Evolutionary conservation across 331 rosid species (phyloP), one percentile per base, ranked within the genome.

Genomic region (Malus hybrid): DNA sequence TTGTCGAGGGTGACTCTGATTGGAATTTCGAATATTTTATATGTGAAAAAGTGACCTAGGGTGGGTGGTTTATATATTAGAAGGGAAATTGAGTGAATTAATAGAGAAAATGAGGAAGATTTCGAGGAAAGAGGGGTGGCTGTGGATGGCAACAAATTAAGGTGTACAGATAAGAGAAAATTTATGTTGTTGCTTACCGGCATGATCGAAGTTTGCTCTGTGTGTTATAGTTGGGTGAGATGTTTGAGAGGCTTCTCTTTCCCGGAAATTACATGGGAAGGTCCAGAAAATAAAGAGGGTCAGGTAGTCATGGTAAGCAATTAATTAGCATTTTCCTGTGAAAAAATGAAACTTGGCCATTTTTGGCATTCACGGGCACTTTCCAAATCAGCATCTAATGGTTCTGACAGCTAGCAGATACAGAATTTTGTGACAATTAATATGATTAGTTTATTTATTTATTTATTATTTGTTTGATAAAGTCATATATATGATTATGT

Each of bases 261-360:
- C 93, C 76, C 67, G 81, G 96, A 88, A 90, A 89, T 81, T 90
- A 88, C 91, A 85, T 86, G 80, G 88, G 87, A 82, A 76, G 56
- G 85, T 76, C 24, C 56, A 56, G 44, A 73, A 56, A 76, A 74
- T 52, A 67, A 31, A 55, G 77, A 64, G 22, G 24, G 69, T 32
- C 69, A 64, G 44, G 56, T 6, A 50, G 56, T 50, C 56, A 46
- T 63, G 69, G 59, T 20, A 5, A 61, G 70, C 70, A 32, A 18
- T 20, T 22, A 57, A 33, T 18, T 55, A 75, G 42, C 75, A 59
- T 86, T 78, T 83, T 36, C 73, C 76, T 52, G 44, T 36, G 54
- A 36, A 31, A 62, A 42, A 27, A 24, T 76, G n/a, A 57, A 73
- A 60, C 69, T 36, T 36, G 44, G 44, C 11, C 4, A 36, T 8